Evolutionary conservation across 441 rosid species (phyloP).

Genomic region (Syzygium malaccense): DNA sequence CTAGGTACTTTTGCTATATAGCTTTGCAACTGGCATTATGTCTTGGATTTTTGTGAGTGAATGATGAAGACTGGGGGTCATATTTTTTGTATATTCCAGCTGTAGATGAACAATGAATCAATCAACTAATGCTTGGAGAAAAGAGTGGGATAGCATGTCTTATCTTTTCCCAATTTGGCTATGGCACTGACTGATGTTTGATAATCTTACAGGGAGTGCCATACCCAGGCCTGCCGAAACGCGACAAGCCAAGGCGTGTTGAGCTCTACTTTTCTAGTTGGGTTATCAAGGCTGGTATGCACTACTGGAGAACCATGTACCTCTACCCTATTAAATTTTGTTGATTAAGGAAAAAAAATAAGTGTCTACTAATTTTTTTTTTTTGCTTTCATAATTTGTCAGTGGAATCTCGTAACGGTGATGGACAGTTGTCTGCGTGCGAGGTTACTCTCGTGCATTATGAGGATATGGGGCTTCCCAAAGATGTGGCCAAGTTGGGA

Average conservation of each 20-base stretch:
- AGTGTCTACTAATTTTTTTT: neutral
- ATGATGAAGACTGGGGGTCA: neutral
- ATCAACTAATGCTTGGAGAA: neutral
- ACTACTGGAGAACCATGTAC: neutral
- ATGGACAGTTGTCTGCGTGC: constrained; percentile 72
- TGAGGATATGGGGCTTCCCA: constrained; percentile 97
- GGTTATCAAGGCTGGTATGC: constrained; percentile 74
- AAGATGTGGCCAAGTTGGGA: constrained; percentile 94
- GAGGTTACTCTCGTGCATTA: constrained; percentile 80
- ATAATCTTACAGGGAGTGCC: constrained; percentile 50
- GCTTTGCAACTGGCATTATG: neutral
- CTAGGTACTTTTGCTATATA: neutral
- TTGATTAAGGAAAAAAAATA: neutral
- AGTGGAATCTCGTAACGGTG: constrained; percentile 85
- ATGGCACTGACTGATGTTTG: neutral
- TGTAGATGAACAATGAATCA: neutral
- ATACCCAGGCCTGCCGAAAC: constrained; percentile 47
- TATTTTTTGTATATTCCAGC: neutral
- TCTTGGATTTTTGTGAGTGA: neutral
- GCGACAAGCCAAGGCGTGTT: constrained; percentile 93
- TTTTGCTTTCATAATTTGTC: constrained; percentile 11
- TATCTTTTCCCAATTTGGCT: neutral
- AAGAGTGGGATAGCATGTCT: neutral
- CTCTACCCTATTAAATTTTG: neutral
- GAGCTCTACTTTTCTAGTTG: constrained; percentile 92